Evolutionary conservation across 768 basidiomycete genomes (phyloP).

Genomic region (Calocybe cyanea): DNA sequence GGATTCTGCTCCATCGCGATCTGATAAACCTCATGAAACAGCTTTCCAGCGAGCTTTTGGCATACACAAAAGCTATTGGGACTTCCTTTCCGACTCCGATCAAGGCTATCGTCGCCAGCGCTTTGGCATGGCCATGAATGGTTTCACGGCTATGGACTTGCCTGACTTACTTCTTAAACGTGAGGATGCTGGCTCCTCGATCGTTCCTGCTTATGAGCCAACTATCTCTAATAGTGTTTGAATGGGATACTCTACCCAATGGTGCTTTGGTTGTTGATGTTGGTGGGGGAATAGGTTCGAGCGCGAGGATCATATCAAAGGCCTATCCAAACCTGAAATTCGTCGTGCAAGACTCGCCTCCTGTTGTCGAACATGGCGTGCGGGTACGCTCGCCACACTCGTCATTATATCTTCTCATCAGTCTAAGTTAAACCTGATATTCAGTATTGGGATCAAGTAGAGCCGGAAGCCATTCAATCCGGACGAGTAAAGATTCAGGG

Average conservation of each 20-base stretch:
- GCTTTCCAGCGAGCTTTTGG: conserved; percentile 6
- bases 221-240: conserved; percentile 13
- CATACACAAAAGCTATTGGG: not conserved
- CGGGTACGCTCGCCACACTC: conserved; percentile 5
- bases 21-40: conserved; percentile 15
- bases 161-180: conserved; percentile 3
- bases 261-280: conserved; percentile 26
- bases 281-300: conserved; percentile 24
- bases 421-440: not conserved
- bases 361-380: conserved; percentile 14
- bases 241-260: conserved; percentile 20
- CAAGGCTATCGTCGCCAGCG: conserved; percentile 3
- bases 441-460: conserved; percentile 6
- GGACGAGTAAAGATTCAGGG: conserved; percentile 3
- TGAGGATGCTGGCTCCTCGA: not conserved
- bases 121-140: conserved; percentile 5
- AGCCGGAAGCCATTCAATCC: conserved; percentile 2
- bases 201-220: not conserved
- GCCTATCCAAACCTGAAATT: conserved; percentile 16
- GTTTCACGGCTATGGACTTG: conserved; percentile 1
- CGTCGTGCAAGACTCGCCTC: conserved; percentile 23
- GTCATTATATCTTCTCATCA: not conserved
- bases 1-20: conserved; percentile 17
- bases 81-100: not conserved
- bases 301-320: conserved; percentile 18